These are phyloP conservation scores for Chaetomiaceae sp. DNA, from an alignment of 2,329 filamentous ascomycete genomes.

Conservation along the genomic window DNA sequence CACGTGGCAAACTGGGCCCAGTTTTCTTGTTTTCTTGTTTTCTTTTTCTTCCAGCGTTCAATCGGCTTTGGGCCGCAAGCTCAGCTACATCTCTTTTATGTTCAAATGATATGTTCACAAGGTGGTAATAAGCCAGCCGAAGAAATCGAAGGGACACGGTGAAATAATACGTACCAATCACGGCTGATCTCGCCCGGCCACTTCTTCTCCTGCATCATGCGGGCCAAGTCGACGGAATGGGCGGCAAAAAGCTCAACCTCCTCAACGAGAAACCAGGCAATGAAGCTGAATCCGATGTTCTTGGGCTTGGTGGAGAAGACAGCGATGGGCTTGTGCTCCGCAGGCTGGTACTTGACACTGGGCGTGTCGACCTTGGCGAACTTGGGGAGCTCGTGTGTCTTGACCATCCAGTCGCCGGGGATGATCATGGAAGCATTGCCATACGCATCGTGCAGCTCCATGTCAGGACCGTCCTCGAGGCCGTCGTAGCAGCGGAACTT, in stretches of 20 bases:
- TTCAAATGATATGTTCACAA: too few relatives aligned
- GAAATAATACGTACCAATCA: conserved; percentile 7
- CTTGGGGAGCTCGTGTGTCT: not conserved
- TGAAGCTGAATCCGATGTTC: not conserved
- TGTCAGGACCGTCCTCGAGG: conserved; percentile 11
- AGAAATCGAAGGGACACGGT: too few relatives aligned
- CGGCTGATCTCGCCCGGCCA: not conserved
- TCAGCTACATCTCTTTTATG: too few relatives aligned
- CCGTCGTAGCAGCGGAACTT: conserved; percentile 3
- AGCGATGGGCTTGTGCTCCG: not conserved
- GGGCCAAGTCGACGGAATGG: conserved; percentile 1
- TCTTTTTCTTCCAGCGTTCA: too few relatives aligned
- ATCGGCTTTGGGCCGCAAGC: too few relatives aligned
- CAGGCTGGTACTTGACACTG: conserved; percentile 9
- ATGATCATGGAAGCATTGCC: not conserved
- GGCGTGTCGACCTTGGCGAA: conserved; percentile 1
- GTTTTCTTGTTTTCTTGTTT: not conserved
- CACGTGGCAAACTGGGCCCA: too few relatives aligned
- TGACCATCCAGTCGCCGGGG: conserved; percentile 8
- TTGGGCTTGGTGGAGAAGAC: not conserved
- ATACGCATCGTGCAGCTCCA: conserved; percentile 3
- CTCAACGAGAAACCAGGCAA: conserved; percentile 8
- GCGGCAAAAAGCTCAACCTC: conserved; percentile 12
- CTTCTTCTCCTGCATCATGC: not conserved
- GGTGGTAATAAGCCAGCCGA: too few relatives aligned